Evolutionary conservation across 768 basidiomycete genomes (phyloP).

Genomic region (Xerocomellus intermedius): DNA sequence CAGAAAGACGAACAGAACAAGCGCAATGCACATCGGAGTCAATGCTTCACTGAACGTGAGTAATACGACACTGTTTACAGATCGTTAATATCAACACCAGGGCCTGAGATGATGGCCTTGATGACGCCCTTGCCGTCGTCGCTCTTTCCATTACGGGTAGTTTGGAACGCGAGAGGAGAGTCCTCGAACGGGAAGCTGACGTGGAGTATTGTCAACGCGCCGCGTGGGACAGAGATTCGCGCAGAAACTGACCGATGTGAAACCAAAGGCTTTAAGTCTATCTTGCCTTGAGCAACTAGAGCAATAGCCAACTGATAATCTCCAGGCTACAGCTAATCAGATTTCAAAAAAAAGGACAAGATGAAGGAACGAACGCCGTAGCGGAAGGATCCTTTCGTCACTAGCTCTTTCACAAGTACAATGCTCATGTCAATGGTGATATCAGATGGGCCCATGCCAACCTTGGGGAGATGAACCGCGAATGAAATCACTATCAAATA

Average conservation of each 20-base stretch:
- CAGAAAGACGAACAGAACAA: neutral
- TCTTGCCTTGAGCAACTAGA: slow-evolving; percentile 75
- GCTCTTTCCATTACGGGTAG: slow-evolving; percentile 77
- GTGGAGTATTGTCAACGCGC: neutral
- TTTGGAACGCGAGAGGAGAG: slow-evolving; percentile 77
- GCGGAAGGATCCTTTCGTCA: slow-evolving; percentile 89
- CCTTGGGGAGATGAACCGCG: slow-evolving; percentile 39
- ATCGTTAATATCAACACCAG: slow-evolving; percentile 52
- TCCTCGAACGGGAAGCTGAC: slow-evolving; percentile 71
- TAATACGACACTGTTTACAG: slow-evolving; percentile 27
- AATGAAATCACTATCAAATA: neutral
- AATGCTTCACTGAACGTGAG: neutral
- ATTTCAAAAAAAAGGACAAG: neutral
- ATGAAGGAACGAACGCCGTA: slow-evolving; percentile 56
- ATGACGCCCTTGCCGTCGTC: slow-evolving; percentile 86
- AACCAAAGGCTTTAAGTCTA: slow-evolving; percentile 85
- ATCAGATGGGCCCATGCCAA: slow-evolving; percentile 84
- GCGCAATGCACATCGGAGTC: neutral
- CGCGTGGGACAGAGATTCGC: neutral
- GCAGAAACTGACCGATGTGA: slow-evolving; percentile 66
- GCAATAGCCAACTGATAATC: slow-evolving; percentile 85
- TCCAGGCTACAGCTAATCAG: slow-evolving; percentile 53
- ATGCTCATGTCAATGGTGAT: slow-evolving; percentile 69
- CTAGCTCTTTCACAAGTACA: slow-evolving; percentile 75
- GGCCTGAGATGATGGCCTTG: slow-evolving; percentile 86